Evolutionary conservation across 306 rosid genomes (phyloP), one percentile per base, ranked within the genome.

Genomic region (Mimosa pudica): DNA sequence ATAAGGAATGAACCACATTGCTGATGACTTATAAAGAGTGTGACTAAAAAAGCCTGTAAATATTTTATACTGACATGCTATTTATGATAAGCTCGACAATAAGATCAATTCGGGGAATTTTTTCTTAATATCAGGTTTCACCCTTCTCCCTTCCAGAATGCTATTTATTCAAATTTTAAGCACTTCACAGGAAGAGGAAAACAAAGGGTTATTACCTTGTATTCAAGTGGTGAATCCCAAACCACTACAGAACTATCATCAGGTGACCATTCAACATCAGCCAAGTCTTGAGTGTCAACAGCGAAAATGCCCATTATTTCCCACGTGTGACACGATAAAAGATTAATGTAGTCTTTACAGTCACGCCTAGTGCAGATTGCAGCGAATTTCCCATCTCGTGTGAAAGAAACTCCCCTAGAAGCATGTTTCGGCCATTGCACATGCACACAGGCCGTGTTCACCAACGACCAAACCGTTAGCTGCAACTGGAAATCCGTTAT

Each of bases 311-410:
- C 98, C 97, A 95, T 92, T 61, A 91, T 88, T 86, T 95, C 98
- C 98, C 98, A 95, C 8, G 97, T 80, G 71, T 93, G 92, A 89
- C 98, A 93, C 70, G 98, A 92, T 63, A 95, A 80, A 65, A 95
- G 87, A 88, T 93, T 92, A 41, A 95, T 70, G 72, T 91, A 90
- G 87, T 93, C 98, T 87, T 95, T 95, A 84, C 98, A 95, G 80
- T 95, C 98, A 73, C 91, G 94, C 79, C 98, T 88, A 8, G 98
- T 93, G 83, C 98, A 95, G 82, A 95, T 88, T n/a, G 98, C 96
- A 44, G 97, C 98, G 81, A 79, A 95, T 77, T 92, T 91, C 77
- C 97, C 97, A 85, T 95, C 98, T 79, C 81, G 85, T 57, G 98
- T 95, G 80, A 92, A 95, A 61, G 98, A 88, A 87, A 95, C 92